These are phyloP conservation scores for Debaryomyces coudertii DNA, from an alignment of 1,139 yeast genomes.

Conservation along the genomic window DNA sequence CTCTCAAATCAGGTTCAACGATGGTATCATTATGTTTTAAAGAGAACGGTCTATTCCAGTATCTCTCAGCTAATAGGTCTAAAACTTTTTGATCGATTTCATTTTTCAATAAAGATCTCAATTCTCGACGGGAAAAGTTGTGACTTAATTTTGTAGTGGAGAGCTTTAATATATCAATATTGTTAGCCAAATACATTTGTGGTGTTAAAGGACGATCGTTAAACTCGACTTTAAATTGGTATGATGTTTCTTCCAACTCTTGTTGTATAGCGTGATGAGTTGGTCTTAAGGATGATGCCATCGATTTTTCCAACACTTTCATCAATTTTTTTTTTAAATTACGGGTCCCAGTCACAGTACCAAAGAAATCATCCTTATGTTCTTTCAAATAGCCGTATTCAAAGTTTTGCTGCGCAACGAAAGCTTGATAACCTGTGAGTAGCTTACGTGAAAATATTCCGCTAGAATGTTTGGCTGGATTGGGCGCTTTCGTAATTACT, in stretches of 20 bases:
- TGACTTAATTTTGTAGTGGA: constrained; percentile 87
- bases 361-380: constrained; percentile 60
- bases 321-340: constrained; percentile 78
- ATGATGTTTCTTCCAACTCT: constrained; percentile 91
- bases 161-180: constrained; percentile 82
- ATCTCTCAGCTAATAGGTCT: constrained; percentile 83
- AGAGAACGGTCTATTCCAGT: constrained; percentile 77
- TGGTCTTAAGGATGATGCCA: constrained; percentile 88
- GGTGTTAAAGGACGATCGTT: constrained; percentile 94
- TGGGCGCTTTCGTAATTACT: constrained; percentile 83
- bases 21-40: constrained; percentile 19
- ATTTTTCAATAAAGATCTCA: constrained; percentile 74
- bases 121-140: constrained; percentile 79
- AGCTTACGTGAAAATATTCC: constrained; percentile 38
- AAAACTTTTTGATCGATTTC: constrained; percentile 88
- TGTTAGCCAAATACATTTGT: constrained; percentile 89
- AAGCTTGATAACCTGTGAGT: constrained; percentile 49
- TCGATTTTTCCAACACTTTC: constrained; percentile 83
- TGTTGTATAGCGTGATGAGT: constrained; percentile 84
- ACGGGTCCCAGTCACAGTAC: constrained; percentile 78
- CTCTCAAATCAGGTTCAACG: constrained; percentile 55
- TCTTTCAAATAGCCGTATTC: constrained; percentile 63
- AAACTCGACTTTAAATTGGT: constrained; percentile 93
- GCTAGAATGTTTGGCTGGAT: constrained; percentile 22
- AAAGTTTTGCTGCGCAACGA: constrained; percentile 65